A percentile compares a stretch with the other conserved stretches of the same genome.
These are phyloP conservation scores for Amaranthus hypochondriacus DNA, from an alignment of 148 eudicot genomes.

Conservation along the genomic window DNA sequence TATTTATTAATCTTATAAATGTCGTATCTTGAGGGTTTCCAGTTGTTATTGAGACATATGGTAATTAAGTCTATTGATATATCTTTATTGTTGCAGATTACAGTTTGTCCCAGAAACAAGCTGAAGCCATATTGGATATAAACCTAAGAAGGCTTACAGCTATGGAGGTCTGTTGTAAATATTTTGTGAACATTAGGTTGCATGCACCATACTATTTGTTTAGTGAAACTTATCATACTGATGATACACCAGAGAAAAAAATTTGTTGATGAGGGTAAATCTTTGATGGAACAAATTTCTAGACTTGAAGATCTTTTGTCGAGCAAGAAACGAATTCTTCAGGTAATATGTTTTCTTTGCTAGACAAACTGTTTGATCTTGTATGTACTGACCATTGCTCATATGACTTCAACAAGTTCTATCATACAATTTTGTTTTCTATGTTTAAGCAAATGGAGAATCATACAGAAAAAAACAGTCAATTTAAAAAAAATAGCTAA, in stretches of 20 bases:
- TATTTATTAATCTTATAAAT: background rate
- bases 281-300: slow-evolving; percentile 66
- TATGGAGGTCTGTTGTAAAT: slow-evolving; percentile 58
- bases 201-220: background rate
- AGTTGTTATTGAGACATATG: background rate
- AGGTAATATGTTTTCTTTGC: slow-evolving; percentile 41
- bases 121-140: slow-evolving; percentile 91
- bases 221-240: slow-evolving; percentile 5
- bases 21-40: too few relatives aligned
- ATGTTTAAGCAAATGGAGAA: too few relatives aligned
- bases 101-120: slow-evolving; percentile 86
- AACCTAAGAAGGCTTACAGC: slow-evolving; percentile 76
- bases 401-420: background rate
- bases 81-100: slow-evolving; percentile 49
- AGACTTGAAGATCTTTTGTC: slow-evolving; percentile 74
- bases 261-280: slow-evolving; percentile 67
- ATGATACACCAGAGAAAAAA: slow-evolving; percentile 58
- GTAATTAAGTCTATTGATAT: background rate
- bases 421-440: too few relatives aligned
- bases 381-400: background rate
- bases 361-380: background rate
- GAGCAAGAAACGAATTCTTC: slow-evolving; percentile 72
- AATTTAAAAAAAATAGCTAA: too few relatives aligned
- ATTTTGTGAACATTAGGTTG: slow-evolving; percentile 1
- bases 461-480: too few relatives aligned